A percentile compares a stretch with the other conserved stretches of the same genome.
These are phyloP conservation scores for Triticum urartu DNA, from an alignment of 176 grass and related monocot genomes.

Conservation along the genomic window DNA sequence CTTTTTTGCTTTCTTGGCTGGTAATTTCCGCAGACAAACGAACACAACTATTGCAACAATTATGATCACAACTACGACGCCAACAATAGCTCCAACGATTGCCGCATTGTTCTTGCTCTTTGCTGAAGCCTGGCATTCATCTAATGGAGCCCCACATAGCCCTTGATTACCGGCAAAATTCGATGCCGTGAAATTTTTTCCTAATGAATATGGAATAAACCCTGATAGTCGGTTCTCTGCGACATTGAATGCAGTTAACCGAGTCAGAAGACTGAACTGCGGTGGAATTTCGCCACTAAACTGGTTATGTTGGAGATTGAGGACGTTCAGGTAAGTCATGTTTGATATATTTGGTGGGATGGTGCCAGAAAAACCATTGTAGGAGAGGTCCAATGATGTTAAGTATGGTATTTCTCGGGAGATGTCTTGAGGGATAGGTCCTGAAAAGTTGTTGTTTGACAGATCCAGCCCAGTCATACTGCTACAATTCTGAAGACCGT, in stretches of 20 bases:
- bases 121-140: slow-evolving; percentile 35
- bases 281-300: slow-evolving; percentile 50
- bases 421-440: slow-evolving; percentile 62
- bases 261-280: slow-evolving; percentile 37
- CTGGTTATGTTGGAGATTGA: slow-evolving; percentile 74
- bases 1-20: slow-evolving; percentile 55
- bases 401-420: slow-evolving; percentile 41
- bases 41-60: slow-evolving; percentile 48
- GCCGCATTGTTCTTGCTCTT: slow-evolving; percentile 45
- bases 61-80: slow-evolving; percentile 56
- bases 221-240: slow-evolving; percentile 50
- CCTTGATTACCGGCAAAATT: slow-evolving; percentile 36
- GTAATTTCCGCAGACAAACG: slow-evolving; percentile 51
- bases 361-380: slow-evolving; percentile 53
- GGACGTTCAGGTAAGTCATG: slow-evolving; percentile 56
- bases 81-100: slow-evolving; percentile 65
- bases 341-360: slow-evolving; percentile 49
- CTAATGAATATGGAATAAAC: slow-evolving; percentile 16
- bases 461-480: slow-evolving; percentile 78
- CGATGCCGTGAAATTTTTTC: too few species aligned
- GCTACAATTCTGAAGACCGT: slow-evolving; percentile 56
- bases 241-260: slow-evolving; percentile 37
- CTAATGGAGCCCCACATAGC: slow-evolving; percentile 41
- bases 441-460: slow-evolving; percentile 61
- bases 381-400: slow-evolving; percentile 67